Percentiles rank a stretch among this genome's conserved stretches.
These are phyloP conservation scores for Cladophialophora psammophila DNA, from an alignment of 2,329 filamentous ascomycete genomes.

Conservation along the genomic window DNA sequence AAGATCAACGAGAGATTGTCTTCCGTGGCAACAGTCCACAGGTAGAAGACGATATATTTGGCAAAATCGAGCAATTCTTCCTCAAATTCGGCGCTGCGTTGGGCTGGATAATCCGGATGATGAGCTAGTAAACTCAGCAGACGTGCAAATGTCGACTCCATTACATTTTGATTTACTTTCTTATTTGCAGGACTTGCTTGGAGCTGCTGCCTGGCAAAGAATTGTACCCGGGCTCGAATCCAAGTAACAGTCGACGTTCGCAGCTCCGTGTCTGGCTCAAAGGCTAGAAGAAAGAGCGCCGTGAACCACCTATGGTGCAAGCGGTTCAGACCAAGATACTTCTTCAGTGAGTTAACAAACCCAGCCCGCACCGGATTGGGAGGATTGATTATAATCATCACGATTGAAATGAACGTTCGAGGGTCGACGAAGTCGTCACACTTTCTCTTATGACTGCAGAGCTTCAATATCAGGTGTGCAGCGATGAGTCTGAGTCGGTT, in stretches of 20 bases:
- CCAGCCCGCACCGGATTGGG: slow-evolving; percentile 75
- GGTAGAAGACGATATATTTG: slow-evolving; percentile 88
- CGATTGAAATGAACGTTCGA: slow-evolving; percentile 79
- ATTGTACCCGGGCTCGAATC: slow-evolving; percentile 80
- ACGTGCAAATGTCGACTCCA: slow-evolving; percentile 83
- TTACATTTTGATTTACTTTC: slow-evolving; percentile 63
- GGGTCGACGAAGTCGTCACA: slow-evolving; percentile 76
- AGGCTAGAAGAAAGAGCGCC: slow-evolving; percentile 87
- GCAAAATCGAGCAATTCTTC: slow-evolving; percentile 81
- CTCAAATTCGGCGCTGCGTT: slow-evolving; percentile 60
- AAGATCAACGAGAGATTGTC: slow-evolving; percentile 88
- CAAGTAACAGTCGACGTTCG: slow-evolving; percentile 82
- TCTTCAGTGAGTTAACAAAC: slow-evolving; percentile 87
- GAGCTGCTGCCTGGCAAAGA: slow-evolving; percentile 62
- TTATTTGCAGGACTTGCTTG: slow-evolving; percentile 47
- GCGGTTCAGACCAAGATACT: slow-evolving; percentile 78
- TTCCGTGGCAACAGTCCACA: slow-evolving; percentile 81
- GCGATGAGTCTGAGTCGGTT: slow-evolving; percentile 82
- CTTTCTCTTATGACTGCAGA: slow-evolving; percentile 77
- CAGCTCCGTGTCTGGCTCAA: slow-evolving; percentile 79
- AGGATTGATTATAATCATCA: slow-evolving; percentile 80
- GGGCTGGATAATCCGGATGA: slow-evolving; percentile 79
- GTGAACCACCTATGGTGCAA: slow-evolving; percentile 83
- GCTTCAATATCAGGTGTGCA: slow-evolving; percentile 80
- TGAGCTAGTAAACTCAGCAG: slow-evolving; percentile 89